Conservation (phyloP, 192 early-diverging fungal species). For the Geosiphon pyriformis region DNA sequence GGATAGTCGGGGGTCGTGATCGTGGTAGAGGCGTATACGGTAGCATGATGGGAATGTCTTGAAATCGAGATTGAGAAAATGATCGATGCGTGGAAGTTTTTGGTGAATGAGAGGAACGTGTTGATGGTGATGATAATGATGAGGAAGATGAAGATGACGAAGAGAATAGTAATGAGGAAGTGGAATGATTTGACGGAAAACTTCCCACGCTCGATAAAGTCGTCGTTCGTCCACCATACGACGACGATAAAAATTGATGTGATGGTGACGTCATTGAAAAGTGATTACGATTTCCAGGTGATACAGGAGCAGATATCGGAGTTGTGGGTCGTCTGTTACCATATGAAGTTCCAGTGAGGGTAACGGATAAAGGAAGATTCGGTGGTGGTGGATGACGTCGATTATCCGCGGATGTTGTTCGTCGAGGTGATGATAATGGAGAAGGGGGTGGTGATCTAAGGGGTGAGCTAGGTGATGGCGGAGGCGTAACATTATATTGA, state of each 20-base stretch:
- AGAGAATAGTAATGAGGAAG: not conserved
- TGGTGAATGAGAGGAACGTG: slow-evolving; percentile 3
- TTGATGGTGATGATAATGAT: not conserved
- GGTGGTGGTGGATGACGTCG: slow-evolving; percentile 5
- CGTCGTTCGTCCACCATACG: not conserved
- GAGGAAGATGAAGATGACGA: not conserved
- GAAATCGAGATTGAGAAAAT: too few species aligned
- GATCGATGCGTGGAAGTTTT: not conserved
- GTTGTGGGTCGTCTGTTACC: not conserved
- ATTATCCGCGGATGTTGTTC: not conserved
- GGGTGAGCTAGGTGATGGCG: not conserved
- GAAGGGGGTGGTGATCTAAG: not conserved
- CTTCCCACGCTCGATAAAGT: too few species aligned
- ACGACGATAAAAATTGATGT: not conserved
- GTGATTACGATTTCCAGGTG: not conserved
- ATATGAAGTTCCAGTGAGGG: not conserved
- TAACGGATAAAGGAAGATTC: slow-evolving; percentile 15
- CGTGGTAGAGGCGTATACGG: not conserved
- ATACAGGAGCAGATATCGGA: not conserved
- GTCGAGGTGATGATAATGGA: not conserved
- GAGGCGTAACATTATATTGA: not conserved
- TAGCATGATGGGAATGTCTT: not conserved
- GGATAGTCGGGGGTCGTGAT: slow-evolving; percentile 4
- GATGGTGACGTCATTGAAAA: not conserved
- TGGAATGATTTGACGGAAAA: slow-evolving; percentile 1